These are phyloP conservation scores for Lablab purpureus DNA, from an alignment of 306 rosid genomes.

Conservation along the genomic window DNA sequence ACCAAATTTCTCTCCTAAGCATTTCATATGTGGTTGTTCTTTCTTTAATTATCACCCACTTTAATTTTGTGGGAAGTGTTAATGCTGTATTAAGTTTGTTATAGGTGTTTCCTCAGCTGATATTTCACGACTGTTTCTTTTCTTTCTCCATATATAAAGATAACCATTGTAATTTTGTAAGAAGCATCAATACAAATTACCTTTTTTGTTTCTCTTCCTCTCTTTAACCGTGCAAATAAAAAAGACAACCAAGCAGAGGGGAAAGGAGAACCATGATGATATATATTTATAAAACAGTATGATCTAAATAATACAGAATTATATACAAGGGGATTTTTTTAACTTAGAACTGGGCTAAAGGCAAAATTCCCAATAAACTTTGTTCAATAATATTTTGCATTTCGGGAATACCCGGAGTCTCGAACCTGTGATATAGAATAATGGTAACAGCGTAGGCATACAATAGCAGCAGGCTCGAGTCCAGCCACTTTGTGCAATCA, in stretches of 20 bases:
- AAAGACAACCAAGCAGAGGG: not conserved
- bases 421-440: not conserved
- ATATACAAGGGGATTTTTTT: constrained; percentile 27
- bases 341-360: not conserved
- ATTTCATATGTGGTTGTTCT: too few relatives aligned
- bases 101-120: too few relatives aligned
- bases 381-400: not conserved
- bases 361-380: constrained; percentile 10
- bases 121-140: too few relatives aligned
- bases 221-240: not conserved
- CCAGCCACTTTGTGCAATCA: not conserved
- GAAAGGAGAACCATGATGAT: not conserved
- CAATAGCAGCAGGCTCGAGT: not conserved
- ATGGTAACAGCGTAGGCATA: not conserved
- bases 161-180: too few relatives aligned
- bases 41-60: too few relatives aligned
- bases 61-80: too few relatives aligned
- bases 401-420: not conserved
- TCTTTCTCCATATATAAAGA: too few relatives aligned
- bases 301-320: not conserved
- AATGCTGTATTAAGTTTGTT: too few relatives aligned
- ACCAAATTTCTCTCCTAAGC: too few relatives aligned
- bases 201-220: too few relatives aligned
- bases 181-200: too few relatives aligned
- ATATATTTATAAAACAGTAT: not conserved